Evolutionary conservation across 495 filamentous ascomycete genomes (phyloP), one percentile per base, ranked within the genome.

Genomic region (Penicillium robsamsonii): DNA sequence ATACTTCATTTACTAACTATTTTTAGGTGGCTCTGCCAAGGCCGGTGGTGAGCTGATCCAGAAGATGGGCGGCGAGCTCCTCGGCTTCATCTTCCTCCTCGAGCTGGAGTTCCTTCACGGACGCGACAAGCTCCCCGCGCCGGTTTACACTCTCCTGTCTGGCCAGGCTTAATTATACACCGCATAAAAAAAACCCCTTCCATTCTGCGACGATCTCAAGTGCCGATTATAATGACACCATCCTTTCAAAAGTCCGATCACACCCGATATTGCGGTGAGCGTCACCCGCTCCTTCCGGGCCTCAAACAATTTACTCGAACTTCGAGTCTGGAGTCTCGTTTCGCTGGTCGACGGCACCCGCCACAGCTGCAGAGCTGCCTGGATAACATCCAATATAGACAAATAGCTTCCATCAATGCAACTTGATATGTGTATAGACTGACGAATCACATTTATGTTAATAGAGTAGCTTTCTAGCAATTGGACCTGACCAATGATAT

Each of bases 71-170:
- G 94, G 91, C n/a, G 79, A 81, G 37, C 75, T 97, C 31, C 76
- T 96, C 37, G 91, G 89, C 57, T 97, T 92, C 72, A 75, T 96
- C 56, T 97, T 99, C 79, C 86, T 99, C 63, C 86, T 99, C 67
- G 95, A 99, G 74, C 87, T 99, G 56, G 89, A 92, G 63, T 93
- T 96, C 77, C 83, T 99, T 46, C 88, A 97, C 65, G 94, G 94
- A 50, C 83, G 91, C 56, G 88, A 89, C 45, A 93, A 94, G 80
- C 86, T 99, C 59, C 82, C 84, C 62, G 90, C 90, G 35, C 90
- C 91, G 2, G 89, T 91, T 37, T 83, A 88, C 74, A 96, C 93
- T 29, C 83, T 99, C 35, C 81, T 99, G 46, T 76, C 80, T 46
- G 83, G 82, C 65, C 84, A 88, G 67, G 66, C 63, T 35, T 69